Conservation (phyloP, 192 early-diverging fungal species). For the Phycomyces nitens region DNA sequence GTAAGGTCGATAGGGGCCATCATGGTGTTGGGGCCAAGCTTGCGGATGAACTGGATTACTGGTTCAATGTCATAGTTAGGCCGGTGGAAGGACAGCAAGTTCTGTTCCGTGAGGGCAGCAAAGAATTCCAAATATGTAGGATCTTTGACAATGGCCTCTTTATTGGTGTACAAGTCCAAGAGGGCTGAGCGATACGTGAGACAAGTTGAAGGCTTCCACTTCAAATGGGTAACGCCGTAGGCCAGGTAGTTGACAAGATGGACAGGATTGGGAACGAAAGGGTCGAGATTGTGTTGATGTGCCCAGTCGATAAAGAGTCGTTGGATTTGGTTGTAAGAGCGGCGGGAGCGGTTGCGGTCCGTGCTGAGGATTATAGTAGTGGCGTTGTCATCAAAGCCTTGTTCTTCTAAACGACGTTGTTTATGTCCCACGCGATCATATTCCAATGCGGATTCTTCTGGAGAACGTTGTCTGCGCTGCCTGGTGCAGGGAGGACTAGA, state of each 20-base stretch:
- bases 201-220: background rate
- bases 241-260: background rate
- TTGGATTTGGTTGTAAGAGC: background rate
- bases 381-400: too few relatives aligned
- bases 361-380: too few relatives aligned
- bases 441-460: too few relatives aligned
- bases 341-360: background rate
- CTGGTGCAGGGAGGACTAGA: too few relatives aligned
- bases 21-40: background rate
- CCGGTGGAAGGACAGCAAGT: background rate
- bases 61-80: background rate
- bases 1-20: background rate
- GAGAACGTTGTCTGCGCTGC: too few relatives aligned
- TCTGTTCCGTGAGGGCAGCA: background rate
- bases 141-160: background rate
- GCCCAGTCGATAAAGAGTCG: background rate
- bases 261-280: background rate
- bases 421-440: too few relatives aligned
- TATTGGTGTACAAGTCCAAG: background rate
- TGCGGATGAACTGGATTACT: background rate
- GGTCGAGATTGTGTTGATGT: background rate
- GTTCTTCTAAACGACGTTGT: too few relatives aligned
- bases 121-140: background rate
- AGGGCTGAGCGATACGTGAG: background rate
- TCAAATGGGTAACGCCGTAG: background rate